Conservation (phyloP, 2,329 filamentous ascomycete genomes). For the Neurospora sp. region DNA sequence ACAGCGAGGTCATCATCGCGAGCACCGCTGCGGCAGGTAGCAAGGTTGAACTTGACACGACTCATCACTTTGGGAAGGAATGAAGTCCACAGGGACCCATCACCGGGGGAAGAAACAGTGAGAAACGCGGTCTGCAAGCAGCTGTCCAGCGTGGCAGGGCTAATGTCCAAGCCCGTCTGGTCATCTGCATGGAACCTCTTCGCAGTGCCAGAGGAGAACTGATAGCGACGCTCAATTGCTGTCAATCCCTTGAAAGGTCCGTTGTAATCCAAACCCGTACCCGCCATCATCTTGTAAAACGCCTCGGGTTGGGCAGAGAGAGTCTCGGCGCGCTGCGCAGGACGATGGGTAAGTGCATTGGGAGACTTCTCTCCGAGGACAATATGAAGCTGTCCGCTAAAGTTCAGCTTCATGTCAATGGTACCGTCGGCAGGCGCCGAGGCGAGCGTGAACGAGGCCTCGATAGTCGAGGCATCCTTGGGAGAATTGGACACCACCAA, state of each 20-base stretch:
- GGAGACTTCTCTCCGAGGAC: conserved; percentile 20
- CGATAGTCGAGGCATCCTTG: conserved; percentile 14
- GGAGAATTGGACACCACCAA: conserved; percentile 17
- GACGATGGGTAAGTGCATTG: conserved; percentile 20
- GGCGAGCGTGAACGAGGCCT: conserved; percentile 25
- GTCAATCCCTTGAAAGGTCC: conserved; percentile 28
- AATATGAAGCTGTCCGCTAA: conserved; percentile 22
- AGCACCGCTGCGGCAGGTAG: conserved; percentile 13
- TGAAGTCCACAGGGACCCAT: conserved; percentile 31
- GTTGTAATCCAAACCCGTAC: conserved; percentile 28
- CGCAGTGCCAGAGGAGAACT: conserved; percentile 26
- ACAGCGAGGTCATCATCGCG: conserved; percentile 16
- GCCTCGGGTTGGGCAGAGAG: conserved; percentile 21
- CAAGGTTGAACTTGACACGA: conserved; percentile 28
- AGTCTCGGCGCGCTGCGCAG: conserved; percentile 21
- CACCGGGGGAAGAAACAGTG: conserved; percentile 30
- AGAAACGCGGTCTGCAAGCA: conserved; percentile 34
- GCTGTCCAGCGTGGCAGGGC: conserved; percentile 31
- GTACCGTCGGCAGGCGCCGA: conserved; percentile 25
- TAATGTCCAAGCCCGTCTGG: conserved; percentile 26
- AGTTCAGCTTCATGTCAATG: conserved; percentile 27
- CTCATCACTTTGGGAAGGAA: conserved; percentile 30
- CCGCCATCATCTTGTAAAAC: conserved; percentile 33
- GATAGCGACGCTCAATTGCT: conserved; percentile 25
- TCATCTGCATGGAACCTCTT: conserved; percentile 25